Percentiles rank a stretch among this genome's conserved stretches.
Evolutionary conservation across 768 basidiomycete species (phyloP).

Genomic region (Kwoniella botswanensis): DNA sequence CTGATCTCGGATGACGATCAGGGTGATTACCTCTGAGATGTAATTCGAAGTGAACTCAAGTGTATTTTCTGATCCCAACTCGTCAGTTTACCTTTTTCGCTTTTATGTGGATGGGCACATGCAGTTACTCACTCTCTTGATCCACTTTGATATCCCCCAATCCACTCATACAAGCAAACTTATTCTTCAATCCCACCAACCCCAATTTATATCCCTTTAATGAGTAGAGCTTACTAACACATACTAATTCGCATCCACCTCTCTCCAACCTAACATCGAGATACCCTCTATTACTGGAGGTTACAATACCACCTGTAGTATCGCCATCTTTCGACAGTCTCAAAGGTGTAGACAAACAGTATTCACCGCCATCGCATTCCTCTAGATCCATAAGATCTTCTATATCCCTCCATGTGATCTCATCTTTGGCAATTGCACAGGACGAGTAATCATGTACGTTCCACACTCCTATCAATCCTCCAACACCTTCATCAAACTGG

Average conservation of each 20-base stretch:
- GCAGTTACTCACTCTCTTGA: neutral
- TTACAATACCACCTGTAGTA: slow-evolving; percentile 1
- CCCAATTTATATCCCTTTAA: slow-evolving; percentile 21
- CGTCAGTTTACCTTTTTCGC: too few species aligned
- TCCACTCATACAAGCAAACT: slow-evolving; percentile 31
- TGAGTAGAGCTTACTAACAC: slow-evolving; percentile 29
- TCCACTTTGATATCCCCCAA: slow-evolving; percentile 6
- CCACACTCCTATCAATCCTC: slow-evolving; percentile 38
- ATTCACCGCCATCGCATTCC: neutral
- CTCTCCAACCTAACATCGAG: slow-evolving; percentile 22
- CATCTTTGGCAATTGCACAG: slow-evolving; percentile 25
- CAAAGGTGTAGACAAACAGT: slow-evolving; percentile 4
- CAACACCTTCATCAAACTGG: slow-evolving; percentile 7
- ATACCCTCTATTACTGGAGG: neutral
- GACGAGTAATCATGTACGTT: slow-evolving; percentile 29
- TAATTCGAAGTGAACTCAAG: neutral
- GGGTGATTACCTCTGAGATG: neutral
- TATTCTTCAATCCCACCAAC: slow-evolving; percentile 40
- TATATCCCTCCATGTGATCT: slow-evolving; percentile 28
- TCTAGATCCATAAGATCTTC: slow-evolving; percentile 30
- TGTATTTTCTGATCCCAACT: too few species aligned
- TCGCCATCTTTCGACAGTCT: too few species aligned
- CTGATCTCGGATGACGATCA: neutral
- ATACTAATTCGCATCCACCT: slow-evolving; percentile 26
- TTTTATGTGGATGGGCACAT: too few species aligned